A percentile compares a stretch with the other conserved stretches of the same genome.
Conservation (phyloP, 2,329 filamentous ascomycete genomes). For the Beauveria scarabaeidicola region DNA sequence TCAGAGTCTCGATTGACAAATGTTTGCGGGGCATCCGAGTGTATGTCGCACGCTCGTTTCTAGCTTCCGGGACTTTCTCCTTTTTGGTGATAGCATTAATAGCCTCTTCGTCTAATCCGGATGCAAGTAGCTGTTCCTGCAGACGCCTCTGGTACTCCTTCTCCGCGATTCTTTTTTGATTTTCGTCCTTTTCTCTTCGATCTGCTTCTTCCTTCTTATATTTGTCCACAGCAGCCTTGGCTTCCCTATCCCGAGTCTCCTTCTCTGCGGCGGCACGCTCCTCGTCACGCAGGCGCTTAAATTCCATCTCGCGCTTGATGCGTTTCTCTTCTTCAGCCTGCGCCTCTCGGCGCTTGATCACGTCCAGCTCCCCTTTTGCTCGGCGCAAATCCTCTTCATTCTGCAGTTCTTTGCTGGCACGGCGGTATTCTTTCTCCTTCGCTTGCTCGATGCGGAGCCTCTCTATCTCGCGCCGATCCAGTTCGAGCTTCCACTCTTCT, state of each 20-base stretch:
- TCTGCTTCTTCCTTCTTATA: constrained; percentile 42
- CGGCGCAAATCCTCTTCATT: constrained; percentile 42
- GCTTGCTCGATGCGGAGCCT: constrained; percentile 34
- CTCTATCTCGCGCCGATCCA: constrained; percentile 34
- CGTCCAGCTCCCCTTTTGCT: constrained; percentile 39
- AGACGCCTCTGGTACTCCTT: constrained; percentile 47
- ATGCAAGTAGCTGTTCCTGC: constrained; percentile 48
- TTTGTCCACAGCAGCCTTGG: constrained; percentile 39
- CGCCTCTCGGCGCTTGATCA: constrained; percentile 37
- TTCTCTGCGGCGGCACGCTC: constrained; percentile 35
- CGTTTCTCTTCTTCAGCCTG: constrained; percentile 41
- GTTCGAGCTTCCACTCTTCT: constrained; percentile 34
- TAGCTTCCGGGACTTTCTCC: constrained; percentile 34
- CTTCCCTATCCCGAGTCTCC: constrained; percentile 34
- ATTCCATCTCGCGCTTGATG: constrained; percentile 44
- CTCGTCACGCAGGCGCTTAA: constrained; percentile 39
- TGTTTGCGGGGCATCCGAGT: constrained; percentile 56
- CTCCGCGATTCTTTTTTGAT: constrained; percentile 40
- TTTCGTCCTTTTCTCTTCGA: constrained; percentile 36
- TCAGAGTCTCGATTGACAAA: constrained; percentile 53
- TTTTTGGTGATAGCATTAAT: constrained; percentile 52
- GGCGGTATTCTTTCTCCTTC: constrained; percentile 29
- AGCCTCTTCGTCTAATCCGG: constrained; percentile 50
- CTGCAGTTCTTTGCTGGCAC: constrained; percentile 30
- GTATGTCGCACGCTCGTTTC: constrained; percentile 41